These are phyloP conservation scores for Cylindrotheca closterium DNA, from an alignment of 108 stramenopile genomes.

Conservation along the genomic window DNA sequence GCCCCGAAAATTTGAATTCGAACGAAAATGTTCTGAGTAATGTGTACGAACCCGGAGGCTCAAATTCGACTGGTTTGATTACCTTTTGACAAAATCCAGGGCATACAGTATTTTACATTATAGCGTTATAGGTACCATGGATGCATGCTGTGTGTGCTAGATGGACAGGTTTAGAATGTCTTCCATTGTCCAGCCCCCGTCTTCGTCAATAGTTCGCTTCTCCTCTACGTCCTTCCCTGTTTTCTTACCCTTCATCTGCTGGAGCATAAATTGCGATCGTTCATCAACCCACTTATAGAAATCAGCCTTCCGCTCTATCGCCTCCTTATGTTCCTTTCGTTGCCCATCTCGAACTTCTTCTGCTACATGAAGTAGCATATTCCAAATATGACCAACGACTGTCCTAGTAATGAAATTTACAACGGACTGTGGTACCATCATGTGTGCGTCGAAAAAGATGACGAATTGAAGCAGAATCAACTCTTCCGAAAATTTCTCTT, in stretches of 20 bases:
- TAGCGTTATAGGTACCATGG: too few species aligned
- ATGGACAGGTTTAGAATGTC: constrained; percentile 14
- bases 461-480: constrained; percentile 52
- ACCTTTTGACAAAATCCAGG: too few species aligned
- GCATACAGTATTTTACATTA: too few species aligned
- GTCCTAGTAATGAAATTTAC: constrained; percentile 63
- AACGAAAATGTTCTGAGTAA: too few species aligned
- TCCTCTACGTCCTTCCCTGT: neutral
- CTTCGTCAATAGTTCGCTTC: neutral
- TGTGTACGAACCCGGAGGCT: too few species aligned
- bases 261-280: constrained; percentile 46
- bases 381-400: constrained; percentile 60
- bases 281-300: constrained; percentile 75
- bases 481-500: constrained; percentile 23
- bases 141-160: too few species aligned
- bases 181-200: constrained; percentile 17
- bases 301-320: constrained; percentile 61
- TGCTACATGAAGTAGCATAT: constrained; percentile 61
- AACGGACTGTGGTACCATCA: constrained; percentile 52
- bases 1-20: too few species aligned
- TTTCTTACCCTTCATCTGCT: neutral
- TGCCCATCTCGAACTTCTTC: constrained; percentile 68
- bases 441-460: constrained; percentile 55
- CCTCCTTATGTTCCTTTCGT: constrained; percentile 50
- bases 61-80: too few species aligned